These are phyloP conservation scores for Boletus bicolor DNA, from an alignment of 768 basidiomycete species.

Conservation along the genomic window DNA sequence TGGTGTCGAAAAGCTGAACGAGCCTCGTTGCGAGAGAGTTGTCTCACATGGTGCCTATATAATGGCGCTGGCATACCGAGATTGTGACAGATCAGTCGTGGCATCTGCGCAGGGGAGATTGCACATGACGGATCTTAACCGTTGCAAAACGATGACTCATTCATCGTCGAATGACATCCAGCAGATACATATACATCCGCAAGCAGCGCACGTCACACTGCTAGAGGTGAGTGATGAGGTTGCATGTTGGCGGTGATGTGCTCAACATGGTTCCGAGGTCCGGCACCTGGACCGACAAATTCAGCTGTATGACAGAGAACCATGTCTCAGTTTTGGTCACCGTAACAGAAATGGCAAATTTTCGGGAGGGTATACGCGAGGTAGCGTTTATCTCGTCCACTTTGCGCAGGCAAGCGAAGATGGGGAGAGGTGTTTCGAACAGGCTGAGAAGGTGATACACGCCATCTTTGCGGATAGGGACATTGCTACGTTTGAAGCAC, in stretches of 20 bases:
- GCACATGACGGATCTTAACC: constrained; percentile 37
- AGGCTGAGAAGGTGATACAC: constrained; percentile 37
- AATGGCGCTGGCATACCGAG: constrained; percentile 40
- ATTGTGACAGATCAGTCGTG: constrained; percentile 34
- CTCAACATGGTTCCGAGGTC: constrained; percentile 35
- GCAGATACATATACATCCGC: constrained; percentile 47
- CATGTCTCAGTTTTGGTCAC: constrained; percentile 46
- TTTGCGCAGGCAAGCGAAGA: constrained; percentile 48
- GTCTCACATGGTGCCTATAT: constrained; percentile 29
- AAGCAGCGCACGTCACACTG: constrained; percentile 40
- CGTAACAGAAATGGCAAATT: constrained; percentile 27
- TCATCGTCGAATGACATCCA: constrained; percentile 38
- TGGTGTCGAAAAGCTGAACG: constrained; percentile 16
- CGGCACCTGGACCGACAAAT: constrained; percentile 49
- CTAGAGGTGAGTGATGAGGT: constrained; percentile 42
- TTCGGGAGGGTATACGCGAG: constrained; percentile 33
- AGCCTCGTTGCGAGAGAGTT: constrained; percentile 28
- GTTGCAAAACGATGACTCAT: constrained; percentile 28
- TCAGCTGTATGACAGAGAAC: constrained; percentile 44
- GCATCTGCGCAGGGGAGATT: constrained; percentile 36
- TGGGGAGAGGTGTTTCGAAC: constrained; percentile 33
- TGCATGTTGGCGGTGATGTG: constrained; percentile 6
- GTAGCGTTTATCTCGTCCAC: constrained; percentile 38
- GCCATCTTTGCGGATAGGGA: constrained; percentile 39
- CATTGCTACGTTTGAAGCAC: constrained; percentile 40